Evolutionary conservation across 179 eudicot genomes (phyloP), one percentile per base, ranked within the genome.

Genomic region (Amaranthus tricolor): DNA sequence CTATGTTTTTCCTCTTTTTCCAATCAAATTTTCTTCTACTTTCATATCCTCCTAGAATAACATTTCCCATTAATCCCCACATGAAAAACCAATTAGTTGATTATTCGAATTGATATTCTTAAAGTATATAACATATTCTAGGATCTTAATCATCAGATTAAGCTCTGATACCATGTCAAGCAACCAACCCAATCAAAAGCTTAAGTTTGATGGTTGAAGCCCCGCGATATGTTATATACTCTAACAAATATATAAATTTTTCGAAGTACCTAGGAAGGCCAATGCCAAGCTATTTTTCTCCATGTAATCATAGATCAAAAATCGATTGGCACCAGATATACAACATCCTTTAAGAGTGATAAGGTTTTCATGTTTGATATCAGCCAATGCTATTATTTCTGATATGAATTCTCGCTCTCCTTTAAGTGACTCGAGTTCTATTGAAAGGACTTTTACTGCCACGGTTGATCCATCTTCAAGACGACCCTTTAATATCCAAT

Each of bases 381-480:
- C 78, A n/a, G 89, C 84, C 40, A 91, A 74, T 71, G 88, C 89
- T 14, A 89, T 77, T 17, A 91, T 68, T 73, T 91, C 96, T 7
- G 96, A 79, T 74, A 86, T 70, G 77, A 91, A 91, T 75, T 91
- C 90, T 48, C 91, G 80, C 71, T 91, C 96, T 17, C 96, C 96
- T 75, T 79, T 68, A 86, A 86, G 76, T 9, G 91, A 79, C 74
- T 86, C 93, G 0, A 78, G 74, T 68, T 91, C 93, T 47, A 86
- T 78, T 5, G 85, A 82, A 16, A 91, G 88, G 45, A 87, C 85
- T 85, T 91, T 89, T 9, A 91, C 82, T 11, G 91, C 96, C 59
- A 88, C 88, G 20, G 60, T 24, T 10, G 76, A 77, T 9, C 88
- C 93, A 80, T 88, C 88, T 74, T 48, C 56, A 51, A 91, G 91